Evolutionary conservation across 176 grass and related monocot genomes (phyloP).

Genomic region (Poa annua): DNA sequence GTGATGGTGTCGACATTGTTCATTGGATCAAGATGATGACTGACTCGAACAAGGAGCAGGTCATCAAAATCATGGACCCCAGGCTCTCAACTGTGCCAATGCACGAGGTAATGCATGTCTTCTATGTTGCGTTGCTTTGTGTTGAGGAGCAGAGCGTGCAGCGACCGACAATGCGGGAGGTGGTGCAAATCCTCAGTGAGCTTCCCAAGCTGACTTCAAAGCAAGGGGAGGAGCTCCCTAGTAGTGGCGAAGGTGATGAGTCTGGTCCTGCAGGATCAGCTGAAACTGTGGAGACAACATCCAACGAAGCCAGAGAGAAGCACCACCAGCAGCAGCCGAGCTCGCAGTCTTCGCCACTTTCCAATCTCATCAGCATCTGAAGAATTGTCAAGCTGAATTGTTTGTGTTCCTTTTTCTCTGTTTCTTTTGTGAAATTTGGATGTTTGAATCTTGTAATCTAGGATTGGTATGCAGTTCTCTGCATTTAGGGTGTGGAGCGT

Average conservation of each 20-base stretch:
- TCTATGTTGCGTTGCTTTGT: constrained; percentile 84
- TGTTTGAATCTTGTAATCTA: constrained; percentile 27
- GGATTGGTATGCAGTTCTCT: constrained; percentile 31
- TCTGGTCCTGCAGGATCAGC: background rate
- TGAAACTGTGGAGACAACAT: constrained; percentile 34
- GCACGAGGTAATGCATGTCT: constrained; percentile 82
- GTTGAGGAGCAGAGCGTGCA: constrained; percentile 96
- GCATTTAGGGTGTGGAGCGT: constrained; percentile 31
- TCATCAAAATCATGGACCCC: constrained; percentile 73
- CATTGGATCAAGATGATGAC: constrained; percentile 86
- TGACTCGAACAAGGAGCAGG: constrained; percentile 68
- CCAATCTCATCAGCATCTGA: constrained; percentile 88
- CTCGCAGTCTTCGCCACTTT: constrained; percentile 25
- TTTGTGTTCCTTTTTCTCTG: constrained; percentile 5
- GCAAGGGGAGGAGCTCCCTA: constrained; percentile 49
- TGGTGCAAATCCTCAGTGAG: constrained; percentile 89
- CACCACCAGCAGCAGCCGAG: constrained; percentile 35
- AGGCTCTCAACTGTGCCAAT: constrained; percentile 77
- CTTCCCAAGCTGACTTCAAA: constrained; percentile 51
- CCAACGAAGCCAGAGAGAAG: constrained; percentile 52
- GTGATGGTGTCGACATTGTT: constrained; percentile 91
- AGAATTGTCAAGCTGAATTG: constrained; percentile 5
- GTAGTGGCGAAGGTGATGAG: constrained; percentile 7
- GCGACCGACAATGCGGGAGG: constrained; percentile 91
- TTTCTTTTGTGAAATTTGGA: constrained; percentile 1